Evolutionary conservation across 768 basidiomycete species (phyloP), one percentile per base, ranked within the genome.

Genomic region (Trametes sanguinea): DNA sequence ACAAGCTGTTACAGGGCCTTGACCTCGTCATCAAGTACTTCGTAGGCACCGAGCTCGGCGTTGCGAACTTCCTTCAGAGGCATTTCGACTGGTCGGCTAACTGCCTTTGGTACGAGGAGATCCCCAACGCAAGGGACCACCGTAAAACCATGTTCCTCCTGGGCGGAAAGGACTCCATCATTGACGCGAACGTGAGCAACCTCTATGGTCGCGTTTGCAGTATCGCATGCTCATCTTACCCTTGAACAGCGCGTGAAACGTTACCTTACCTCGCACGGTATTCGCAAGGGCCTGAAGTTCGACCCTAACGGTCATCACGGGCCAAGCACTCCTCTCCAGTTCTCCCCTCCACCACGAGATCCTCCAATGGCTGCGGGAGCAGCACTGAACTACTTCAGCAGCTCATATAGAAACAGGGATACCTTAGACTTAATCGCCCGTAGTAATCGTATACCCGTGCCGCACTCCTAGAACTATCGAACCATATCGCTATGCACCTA

Each of bases 31-130:
- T 95, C 81, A 85, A 87, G 47, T 98, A 94, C 72, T 95, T 95
- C 68, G 88, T 96, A 61, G 86, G 87, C 33, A 85, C 87, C 32
- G 95, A 98, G 73, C 76, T 96, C 3, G 95, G 95, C 13, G 87
- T 92, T 52, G 90, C 92, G 6, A 90, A 95, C 72, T 84, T 92
- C 58, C 80, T 97, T 47, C 89, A 88, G 67, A 81, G 91, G 30
- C 85, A 92, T 71, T 92, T 92, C 67, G 88, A 90, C 69, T 95
- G 92, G 94, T 80, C 85, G 42, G 84, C 90, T 10, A 97, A 97
- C 70, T 87, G 91, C 9, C 78, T 98, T 10, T 98, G 90, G 86
- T 91, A 85, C 63, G 92, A 95, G 73, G 90, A 95, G 68, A 94
- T 96, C 48, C 91, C 92, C 1, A 81, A 93, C 69, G 89, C 88